Evolutionary conservation across 2,329 filamentous ascomycete genomes (phyloP).

Genomic region (Ramichloridium luteum): DNA sequence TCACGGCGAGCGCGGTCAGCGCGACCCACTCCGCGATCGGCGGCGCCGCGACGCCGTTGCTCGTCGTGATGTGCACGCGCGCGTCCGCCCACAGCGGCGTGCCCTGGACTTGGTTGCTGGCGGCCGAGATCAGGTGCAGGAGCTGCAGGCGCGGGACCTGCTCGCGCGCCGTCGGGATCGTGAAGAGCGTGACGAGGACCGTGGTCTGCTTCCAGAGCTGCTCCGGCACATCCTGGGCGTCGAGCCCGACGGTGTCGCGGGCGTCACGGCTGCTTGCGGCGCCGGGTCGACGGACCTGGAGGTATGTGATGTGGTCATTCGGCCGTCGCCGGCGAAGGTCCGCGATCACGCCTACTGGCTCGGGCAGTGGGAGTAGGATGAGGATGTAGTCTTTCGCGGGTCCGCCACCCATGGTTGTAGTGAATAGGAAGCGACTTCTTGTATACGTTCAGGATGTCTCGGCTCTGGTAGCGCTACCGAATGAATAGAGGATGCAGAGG

Average conservation of each 20-base stretch:
- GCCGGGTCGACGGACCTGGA: conserved; percentile 18
- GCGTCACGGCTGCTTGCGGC: conserved; percentile 6
- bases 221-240: conserved; percentile 12
- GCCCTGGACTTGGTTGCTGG: conserved; percentile 42
- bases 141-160: conserved; percentile 32
- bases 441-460: no score
- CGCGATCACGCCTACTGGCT: conserved; percentile 28
- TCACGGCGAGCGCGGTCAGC: conserved; percentile 47
- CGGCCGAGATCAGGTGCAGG: conserved; percentile 47
- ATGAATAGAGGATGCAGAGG: no score
- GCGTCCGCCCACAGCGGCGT: conserved; percentile 42
- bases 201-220: conserved; percentile 32
- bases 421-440: no score
- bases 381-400: conserved; percentile 24
- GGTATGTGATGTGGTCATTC: conserved; percentile 34
- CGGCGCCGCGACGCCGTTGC: conserved; percentile 47
- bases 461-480: no score
- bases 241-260: conserved; percentile 5
- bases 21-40: conserved; percentile 57
- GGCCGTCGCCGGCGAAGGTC: conserved; percentile 33
- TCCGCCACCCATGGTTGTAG: conserved; percentile 26
- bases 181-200: conserved; percentile 37
- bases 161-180: conserved; percentile 29
- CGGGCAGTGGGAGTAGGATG: conserved; percentile 21
- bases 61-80: conserved; percentile 42